A percentile compares a stretch with the other conserved stretches of the same genome.
Evolutionary conservation across 1,284 basidiomycete genomes (phyloP).

Genomic region (Marasmius fiardii): DNA sequence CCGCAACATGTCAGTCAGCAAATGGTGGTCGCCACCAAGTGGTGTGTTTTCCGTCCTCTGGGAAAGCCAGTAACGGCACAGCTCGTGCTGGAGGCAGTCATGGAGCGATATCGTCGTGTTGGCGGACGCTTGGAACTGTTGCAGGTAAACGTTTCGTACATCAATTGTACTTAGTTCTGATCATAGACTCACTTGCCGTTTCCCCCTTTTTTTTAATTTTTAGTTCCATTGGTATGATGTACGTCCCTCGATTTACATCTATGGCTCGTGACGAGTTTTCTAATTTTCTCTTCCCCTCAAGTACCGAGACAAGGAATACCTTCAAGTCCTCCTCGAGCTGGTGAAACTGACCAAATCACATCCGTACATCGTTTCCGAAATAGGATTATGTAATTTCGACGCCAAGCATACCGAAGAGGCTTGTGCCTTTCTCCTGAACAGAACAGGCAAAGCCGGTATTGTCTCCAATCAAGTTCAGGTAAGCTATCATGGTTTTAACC

Average conservation of each 20-base stretch:
- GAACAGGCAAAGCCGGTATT: slow-evolving; percentile 43
- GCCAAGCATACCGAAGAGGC: slow-evolving; percentile 53
- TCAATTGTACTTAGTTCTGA: background rate
- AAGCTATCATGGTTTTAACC: background rate
- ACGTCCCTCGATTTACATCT: background rate
- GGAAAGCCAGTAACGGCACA: slow-evolving; percentile 11
- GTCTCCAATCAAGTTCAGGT: slow-evolving; percentile 71
- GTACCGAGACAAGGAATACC: slow-evolving; percentile 55
- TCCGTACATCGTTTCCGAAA: slow-evolving; percentile 40
- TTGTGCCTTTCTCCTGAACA: slow-evolving; percentile 37
- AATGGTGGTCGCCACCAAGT: slow-evolving; percentile 16
- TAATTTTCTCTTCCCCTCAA: slow-evolving; percentile 27
- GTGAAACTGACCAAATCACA: slow-evolving; percentile 28
- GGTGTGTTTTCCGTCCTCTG: slow-evolving; percentile 18
- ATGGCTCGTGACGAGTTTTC: slow-evolving; percentile 14
- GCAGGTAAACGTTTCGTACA: slow-evolving; percentile 15
- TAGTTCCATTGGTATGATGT: slow-evolving; percentile 20
- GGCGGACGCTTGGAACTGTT: slow-evolving; percentile 16
- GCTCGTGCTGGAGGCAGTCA: slow-evolving; percentile 15
- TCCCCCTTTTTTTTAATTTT: background rate
- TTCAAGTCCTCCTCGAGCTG: slow-evolving; percentile 46
- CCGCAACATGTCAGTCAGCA: slow-evolving; percentile 2
- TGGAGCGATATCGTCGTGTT: slow-evolving; percentile 12
- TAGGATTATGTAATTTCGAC: slow-evolving; percentile 66
- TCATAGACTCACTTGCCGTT: background rate